These are phyloP conservation scores for Stachybotrys elegans DNA, from an alignment of 2,329 filamentous ascomycete genomes.

Conservation along the genomic window DNA sequence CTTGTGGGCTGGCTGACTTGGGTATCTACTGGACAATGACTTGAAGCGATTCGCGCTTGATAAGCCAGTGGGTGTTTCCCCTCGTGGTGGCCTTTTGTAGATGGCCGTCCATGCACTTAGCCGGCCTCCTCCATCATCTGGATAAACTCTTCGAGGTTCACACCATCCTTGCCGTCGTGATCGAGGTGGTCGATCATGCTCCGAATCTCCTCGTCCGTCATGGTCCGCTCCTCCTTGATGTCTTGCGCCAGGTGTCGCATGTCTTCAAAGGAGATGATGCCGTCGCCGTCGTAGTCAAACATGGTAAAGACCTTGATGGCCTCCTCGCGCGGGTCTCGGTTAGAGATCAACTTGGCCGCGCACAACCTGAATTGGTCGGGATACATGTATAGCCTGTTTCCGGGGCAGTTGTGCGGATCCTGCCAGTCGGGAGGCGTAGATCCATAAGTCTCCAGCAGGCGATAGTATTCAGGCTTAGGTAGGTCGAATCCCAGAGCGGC, in stretches of 20 bases:
- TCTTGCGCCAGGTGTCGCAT: constrained; percentile 83
- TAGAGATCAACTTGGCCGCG: constrained; percentile 75
- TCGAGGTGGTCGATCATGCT: constrained; percentile 99
- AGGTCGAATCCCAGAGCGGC: constrained; percentile 93
- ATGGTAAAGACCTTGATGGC: constrained; percentile 86
- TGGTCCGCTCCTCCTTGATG: constrained; percentile 70
- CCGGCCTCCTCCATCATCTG: constrained; percentile 51
- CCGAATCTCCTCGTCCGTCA: constrained; percentile 86
- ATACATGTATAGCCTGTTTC: constrained; percentile 43
- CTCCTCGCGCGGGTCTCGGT: constrained; percentile 84
- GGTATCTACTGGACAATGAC: too few relatives aligned
- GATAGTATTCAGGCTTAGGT: constrained; percentile 77
- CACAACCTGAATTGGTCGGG: constrained; percentile 57
- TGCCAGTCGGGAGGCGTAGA: constrained; percentile 59
- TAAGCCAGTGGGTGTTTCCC: too few relatives aligned
- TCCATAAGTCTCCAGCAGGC: constrained; percentile 76
- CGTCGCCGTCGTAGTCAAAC: constrained; percentile 91
- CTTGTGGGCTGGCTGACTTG: too few relatives aligned
- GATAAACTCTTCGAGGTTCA: constrained; percentile 64
- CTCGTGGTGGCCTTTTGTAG: too few relatives aligned
- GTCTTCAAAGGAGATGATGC: constrained; percentile 84
- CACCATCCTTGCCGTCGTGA: constrained; percentile 82
- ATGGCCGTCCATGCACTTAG: too few relatives aligned
- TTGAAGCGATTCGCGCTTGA: too few relatives aligned
- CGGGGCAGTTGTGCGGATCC: constrained; percentile 35